Evolutionary conservation across 2,329 filamentous ascomycete species (phyloP).

Genomic region (Exophiala sp.): DNA sequence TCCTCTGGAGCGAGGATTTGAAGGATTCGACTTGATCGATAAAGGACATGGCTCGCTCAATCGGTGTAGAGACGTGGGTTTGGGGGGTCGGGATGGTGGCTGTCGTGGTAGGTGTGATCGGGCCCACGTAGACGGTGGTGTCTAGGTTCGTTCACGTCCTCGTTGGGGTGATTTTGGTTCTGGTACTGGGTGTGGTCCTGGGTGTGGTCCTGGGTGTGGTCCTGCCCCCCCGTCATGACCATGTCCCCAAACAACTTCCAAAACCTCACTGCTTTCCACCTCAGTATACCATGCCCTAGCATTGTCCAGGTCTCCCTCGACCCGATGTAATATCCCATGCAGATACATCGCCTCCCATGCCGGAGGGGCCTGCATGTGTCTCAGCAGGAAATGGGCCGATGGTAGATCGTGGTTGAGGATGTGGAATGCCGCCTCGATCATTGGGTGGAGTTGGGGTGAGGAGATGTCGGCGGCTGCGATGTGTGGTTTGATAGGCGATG

Average conservation of each 20-base stretch:
- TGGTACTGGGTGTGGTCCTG: neutral
- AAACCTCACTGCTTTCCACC: constrained; percentile 36
- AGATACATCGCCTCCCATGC: constrained; percentile 50
- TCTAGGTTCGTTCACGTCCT: no score
- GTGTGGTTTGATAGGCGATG: neutral
- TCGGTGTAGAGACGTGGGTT: neutral
- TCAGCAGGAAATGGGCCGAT: constrained; percentile 48
- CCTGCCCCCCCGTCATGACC: neutral
- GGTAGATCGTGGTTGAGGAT: constrained; percentile 48
- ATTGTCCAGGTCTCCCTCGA: constrained; percentile 49
- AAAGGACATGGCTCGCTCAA: constrained; percentile 16
- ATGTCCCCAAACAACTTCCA: constrained; percentile 33
- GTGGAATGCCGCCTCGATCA: constrained; percentile 47
- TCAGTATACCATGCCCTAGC: constrained; percentile 46
- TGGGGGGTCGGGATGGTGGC: no score
- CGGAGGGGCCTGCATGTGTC: constrained; percentile 45
- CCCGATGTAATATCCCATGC: constrained; percentile 47
- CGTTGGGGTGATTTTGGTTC: neutral
- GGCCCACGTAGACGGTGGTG: no score
- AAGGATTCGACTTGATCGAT: constrained; percentile 3
- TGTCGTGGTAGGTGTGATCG: no score
- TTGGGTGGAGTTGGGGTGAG: constrained; percentile 40
- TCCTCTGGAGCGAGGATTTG: neutral
- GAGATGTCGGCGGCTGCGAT: constrained; percentile 4
- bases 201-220: neutral